Conservation (phyloP, 176 grass and related monocot genomes). For the Oryza coarctata region DNA sequence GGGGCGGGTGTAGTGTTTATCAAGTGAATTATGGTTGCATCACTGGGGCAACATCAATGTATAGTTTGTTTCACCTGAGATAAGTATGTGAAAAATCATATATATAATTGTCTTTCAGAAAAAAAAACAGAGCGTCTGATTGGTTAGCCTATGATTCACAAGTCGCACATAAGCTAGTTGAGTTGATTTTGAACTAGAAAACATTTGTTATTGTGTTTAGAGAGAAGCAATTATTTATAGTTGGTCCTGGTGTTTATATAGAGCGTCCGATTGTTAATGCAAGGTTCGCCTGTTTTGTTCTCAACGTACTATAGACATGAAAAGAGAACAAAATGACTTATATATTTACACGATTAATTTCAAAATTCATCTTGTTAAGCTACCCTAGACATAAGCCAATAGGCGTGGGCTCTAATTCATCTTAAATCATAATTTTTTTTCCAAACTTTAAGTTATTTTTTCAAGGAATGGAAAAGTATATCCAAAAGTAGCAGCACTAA, state of each 20-base stretch:
- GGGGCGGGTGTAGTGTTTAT: background rate
- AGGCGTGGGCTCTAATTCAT: background rate
- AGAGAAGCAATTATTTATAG: no score
- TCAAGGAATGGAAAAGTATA: no score
- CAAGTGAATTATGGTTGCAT: background rate
- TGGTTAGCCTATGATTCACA: background rate
- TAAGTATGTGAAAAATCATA: background rate
- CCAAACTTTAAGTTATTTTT: background rate
- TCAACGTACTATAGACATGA: no score
- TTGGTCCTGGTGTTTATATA: no score
- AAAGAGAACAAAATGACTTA: no score
- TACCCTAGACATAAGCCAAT: background rate
- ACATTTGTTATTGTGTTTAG: background rate
- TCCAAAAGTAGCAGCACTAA: no score
- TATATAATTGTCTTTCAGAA: background rate
- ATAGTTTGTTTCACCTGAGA: background rate
- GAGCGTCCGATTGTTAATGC: no score
- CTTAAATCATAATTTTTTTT: background rate
- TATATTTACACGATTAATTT: no score
- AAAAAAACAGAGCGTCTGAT: background rate
- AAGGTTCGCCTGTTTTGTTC: no score
- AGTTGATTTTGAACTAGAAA: background rate
- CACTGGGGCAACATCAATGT: background rate
- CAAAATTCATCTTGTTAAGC: no score
- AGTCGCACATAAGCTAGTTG: background rate